These are phyloP conservation scores for Apiospora pterosperma DNA, from an alignment of 2,329 filamentous ascomycete genomes.

Conservation along the genomic window DNA sequence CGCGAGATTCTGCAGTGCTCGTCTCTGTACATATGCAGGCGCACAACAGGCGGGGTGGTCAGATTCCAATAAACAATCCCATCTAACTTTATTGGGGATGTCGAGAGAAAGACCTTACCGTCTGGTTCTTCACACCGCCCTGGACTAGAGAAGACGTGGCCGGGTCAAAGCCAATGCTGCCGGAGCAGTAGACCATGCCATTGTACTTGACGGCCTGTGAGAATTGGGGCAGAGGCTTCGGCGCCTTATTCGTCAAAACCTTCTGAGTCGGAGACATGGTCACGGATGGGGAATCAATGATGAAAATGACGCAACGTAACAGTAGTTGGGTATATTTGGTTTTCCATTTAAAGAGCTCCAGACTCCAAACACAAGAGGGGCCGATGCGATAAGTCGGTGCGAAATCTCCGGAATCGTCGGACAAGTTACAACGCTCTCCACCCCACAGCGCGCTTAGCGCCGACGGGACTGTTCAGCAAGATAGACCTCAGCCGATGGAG, in stretches of 20 bases:
- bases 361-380: not conserved
- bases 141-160: slow-evolving; percentile 50
- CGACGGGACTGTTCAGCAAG: too few species aligned
- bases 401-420: too few species aligned
- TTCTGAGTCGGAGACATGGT: slow-evolving; percentile 33
- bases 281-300: not conserved
- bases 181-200: slow-evolving; percentile 70
- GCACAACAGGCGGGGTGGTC: slow-evolving; percentile 3
- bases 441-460: too few species aligned
- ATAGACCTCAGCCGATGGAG: too few species aligned
- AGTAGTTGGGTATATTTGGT: not conserved
- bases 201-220: slow-evolving; percentile 60
- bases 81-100: not conserved
- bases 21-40: slow-evolving; percentile 33
- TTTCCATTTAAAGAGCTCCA: not conserved
- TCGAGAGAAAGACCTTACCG: slow-evolving; percentile 33
- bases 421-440: too few species aligned
- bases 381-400: too few species aligned
- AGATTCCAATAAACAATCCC: too few species aligned
- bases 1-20: slow-evolving; percentile 56
- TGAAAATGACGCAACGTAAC: not conserved
- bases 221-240: slow-evolving; percentile 51
- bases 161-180: slow-evolving; percentile 56
- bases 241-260: slow-evolving; percentile 45
- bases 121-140: slow-evolving; percentile 51